phyloP scores from a whole-genome alignment of 2,329 filamentous ascomycete species.

The Aspergillus chevalieri region DNA sequence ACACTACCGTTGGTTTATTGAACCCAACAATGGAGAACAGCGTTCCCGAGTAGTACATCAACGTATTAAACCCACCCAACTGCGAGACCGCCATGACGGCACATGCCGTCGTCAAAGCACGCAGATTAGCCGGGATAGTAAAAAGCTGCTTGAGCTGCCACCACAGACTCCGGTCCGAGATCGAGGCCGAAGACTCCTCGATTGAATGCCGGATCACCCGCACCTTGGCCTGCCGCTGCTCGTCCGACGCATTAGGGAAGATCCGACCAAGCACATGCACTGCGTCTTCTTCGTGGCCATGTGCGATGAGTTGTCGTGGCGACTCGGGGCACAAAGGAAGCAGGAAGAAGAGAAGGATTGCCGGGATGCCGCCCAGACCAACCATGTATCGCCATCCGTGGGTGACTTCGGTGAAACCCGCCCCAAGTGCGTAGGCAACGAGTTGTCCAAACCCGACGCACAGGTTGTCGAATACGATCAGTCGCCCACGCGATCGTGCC shows the following conservation, averaged over 20 bases:
- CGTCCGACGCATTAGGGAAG: constrained; percentile 24
- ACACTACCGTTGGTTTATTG: constrained; percentile 44
- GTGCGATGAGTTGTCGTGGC: constrained; percentile 43
- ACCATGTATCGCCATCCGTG: constrained; percentile 49
- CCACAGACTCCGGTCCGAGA: constrained; percentile 33
- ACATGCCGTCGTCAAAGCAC: constrained; percentile 41
- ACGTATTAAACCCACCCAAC: constrained; percentile 39
- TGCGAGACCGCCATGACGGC: constrained; percentile 46
- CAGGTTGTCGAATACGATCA: constrained; percentile 17
- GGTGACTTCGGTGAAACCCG: constrained; percentile 34
- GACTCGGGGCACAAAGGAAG: constrained; percentile 46
- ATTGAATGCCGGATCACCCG: constrained; percentile 35
- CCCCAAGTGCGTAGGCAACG: constrained; percentile 35
- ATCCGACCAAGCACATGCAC: constrained; percentile 25
- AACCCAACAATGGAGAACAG: constrained; percentile 47
- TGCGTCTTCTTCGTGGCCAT: constrained; percentile 37
- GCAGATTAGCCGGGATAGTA: constrained; percentile 38
- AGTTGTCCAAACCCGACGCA: constrained; percentile 37
- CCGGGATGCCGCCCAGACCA: constrained; percentile 41
- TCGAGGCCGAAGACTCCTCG: constrained; percentile 24
- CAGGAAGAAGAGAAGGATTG: constrained; percentile 40
- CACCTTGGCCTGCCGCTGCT: constrained; percentile 43
- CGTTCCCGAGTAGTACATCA: constrained; percentile 42
- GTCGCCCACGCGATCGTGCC: constrained; percentile 11
- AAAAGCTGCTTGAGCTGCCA: constrained; percentile 45